Percentiles rank a stretch among this genome's conserved stretches.
phyloP scores from a whole-genome alignment of 208 protist genomes.

The Crithidia mellificae region DNA sequence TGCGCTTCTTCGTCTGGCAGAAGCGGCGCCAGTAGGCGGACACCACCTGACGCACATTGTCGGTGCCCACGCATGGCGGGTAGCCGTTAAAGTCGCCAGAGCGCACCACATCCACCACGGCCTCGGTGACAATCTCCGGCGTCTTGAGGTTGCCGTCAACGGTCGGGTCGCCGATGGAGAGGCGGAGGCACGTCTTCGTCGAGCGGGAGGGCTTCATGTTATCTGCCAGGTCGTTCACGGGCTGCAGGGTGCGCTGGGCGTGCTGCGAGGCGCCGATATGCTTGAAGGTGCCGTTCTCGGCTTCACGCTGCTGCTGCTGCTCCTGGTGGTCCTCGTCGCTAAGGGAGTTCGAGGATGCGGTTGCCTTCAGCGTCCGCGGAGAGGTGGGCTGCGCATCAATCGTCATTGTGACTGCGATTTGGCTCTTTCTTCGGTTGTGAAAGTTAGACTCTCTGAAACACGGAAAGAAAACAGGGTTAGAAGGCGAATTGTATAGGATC shows the following conservation, averaged over 20 bases:
- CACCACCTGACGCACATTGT: constrained; percentile 55
- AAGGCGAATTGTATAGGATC: neutral
- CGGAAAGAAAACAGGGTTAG: neutral
- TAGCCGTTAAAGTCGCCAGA: constrained; percentile 77
- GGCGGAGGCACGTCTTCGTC: constrained; percentile 42
- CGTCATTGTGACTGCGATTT: constrained; percentile 22
- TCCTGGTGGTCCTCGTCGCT: constrained; percentile 19
- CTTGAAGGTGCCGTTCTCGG: constrained; percentile 24
- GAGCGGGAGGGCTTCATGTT: constrained; percentile 72
- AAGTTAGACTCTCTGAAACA: neutral
- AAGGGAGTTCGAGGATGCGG: constrained; percentile 3
- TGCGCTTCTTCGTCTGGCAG: constrained; percentile 35
- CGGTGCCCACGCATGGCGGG: constrained; percentile 51
- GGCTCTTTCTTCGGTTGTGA: too few relatives aligned
- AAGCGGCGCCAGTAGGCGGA: constrained; percentile 51
- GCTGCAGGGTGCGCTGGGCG: constrained; percentile 71
- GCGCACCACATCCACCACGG: constrained; percentile 57
- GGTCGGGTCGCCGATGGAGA: constrained; percentile 78
- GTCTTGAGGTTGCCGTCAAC: constrained; percentile 74
- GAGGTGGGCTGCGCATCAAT: constrained; percentile 22
- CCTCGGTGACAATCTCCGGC: constrained; percentile 46
- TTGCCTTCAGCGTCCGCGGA: constrained; percentile 6
- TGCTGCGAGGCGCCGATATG: constrained; percentile 39
- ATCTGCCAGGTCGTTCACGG: constrained; percentile 83
- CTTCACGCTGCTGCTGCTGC: constrained; percentile 21